These are phyloP conservation scores for Boletus mariae DNA, from an alignment of 1,284 basidiomycete species.

Conservation along the genomic window DNA sequence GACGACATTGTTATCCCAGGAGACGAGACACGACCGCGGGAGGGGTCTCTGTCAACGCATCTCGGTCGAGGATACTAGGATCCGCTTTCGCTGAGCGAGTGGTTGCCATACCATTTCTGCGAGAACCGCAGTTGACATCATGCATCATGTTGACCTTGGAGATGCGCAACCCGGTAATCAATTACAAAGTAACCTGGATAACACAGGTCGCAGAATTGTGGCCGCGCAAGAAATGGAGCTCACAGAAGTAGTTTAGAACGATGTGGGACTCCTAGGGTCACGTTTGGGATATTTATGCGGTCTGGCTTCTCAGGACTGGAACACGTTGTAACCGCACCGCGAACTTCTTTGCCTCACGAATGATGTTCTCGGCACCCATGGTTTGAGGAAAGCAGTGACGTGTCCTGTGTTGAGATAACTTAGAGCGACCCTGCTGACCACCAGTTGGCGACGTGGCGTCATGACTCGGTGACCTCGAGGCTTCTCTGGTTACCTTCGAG, in stretches of 20 bases:
- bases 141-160: not conserved
- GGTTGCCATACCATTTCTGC: not conserved
- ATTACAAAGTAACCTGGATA: conserved; percentile 1
- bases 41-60: not conserved
- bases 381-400: too few species aligned
- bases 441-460: too few species aligned
- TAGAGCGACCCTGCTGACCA: too few species aligned
- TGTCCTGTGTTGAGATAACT: too few species aligned
- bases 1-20: not conserved
- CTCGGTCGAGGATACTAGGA: not conserved
- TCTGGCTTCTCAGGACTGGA: not conserved
- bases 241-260: conserved; percentile 10
- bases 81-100: not conserved
- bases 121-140: not conserved
- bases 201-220: conserved; percentile 6
- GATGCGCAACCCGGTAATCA: conserved; percentile 6
- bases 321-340: conserved; percentile 15
- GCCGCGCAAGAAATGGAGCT: conserved; percentile 8
- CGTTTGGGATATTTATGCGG: conserved; percentile 18
- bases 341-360: conserved; percentile 22
- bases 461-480: too few species aligned
- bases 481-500: too few species aligned
- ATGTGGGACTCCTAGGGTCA: conserved; percentile 2
- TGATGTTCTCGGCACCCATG: not conserved
- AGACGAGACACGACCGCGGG: not conserved